Evolutionary conservation across 2,329 filamentous ascomycete genomes (phyloP), one percentile per base, ranked within the genome.

Genomic region (Xylaria sp.): DNA sequence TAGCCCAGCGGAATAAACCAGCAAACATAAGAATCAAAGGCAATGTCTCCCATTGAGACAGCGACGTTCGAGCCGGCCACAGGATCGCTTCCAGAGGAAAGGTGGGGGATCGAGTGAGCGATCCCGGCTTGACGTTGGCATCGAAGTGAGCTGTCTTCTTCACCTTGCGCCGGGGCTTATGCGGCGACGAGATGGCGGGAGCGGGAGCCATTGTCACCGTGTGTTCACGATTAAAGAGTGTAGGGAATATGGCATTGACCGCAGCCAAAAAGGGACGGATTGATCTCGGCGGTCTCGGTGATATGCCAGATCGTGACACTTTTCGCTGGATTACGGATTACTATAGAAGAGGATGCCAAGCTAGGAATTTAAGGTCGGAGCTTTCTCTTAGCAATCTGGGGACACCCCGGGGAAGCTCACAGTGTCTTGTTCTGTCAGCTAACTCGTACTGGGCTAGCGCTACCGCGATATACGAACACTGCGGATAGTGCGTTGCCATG

Each of bases 41-140:
- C 37, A 99, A 78, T 3, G 93, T 83, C 69, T 96, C 86, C 93
- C 94, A 97, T 89, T 93, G 89, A 57, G 92, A 96, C 16, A 85
- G 80, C 0, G 89, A 89, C 55, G 88, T 88, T 64, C 92, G 88
- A 19, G 92, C 90, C 54, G 92, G 92, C 91, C 93, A 96, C 54
- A 99, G 83, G 71, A 99, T 93, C n/a, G 92, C 88, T 1, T 91
- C 92, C 19, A 99, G 82, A 47, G 94, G 93, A 71, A 97, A 97
- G 3, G 90, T 85, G 37, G 93, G 93, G 48, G 78, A 75, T 54
- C 80, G 79, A 55, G 82, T 74, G 57, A 82, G 74, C 54, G 77
- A 72, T 64, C 83, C 81, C 57, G 71, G 66, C 57, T 74, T 72
- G 60, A 68, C 64, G 58, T 67, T 66, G 69, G 68, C 66, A 66